phyloP scores from a whole-genome alignment of 768 basidiomycete species.

The Mycena pura region DNA sequence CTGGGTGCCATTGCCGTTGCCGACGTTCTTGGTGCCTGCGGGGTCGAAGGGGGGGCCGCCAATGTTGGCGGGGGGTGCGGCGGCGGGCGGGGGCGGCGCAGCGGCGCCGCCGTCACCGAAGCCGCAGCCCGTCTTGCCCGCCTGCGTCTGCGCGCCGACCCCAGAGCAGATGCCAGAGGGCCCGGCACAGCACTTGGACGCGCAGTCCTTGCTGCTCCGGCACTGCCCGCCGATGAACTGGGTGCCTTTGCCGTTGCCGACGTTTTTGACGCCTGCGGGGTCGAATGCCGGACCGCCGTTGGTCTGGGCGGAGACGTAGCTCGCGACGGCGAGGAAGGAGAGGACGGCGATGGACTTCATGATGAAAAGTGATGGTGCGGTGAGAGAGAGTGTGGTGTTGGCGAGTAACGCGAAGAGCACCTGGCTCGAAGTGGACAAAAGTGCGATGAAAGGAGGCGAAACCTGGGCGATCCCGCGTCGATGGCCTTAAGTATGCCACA shows the following conservation, averaged over 20 bases:
- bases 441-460: conserved; percentile 15
- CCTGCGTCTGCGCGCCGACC: conserved; percentile 12
- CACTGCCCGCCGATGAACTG: conserved; percentile 22
- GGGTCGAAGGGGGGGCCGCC: conserved; percentile 14
- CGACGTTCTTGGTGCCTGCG: conserved; percentile 9
- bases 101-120: background rate
- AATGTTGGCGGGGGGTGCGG: background rate
- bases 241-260: conserved; percentile 17
- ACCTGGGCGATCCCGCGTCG: background rate
- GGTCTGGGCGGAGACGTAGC: conserved; percentile 8
- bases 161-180: conserved; percentile 21
- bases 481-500: too few species aligned
- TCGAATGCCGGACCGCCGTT: conserved; percentile 17
- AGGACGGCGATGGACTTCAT: conserved; percentile 16
- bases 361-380: conserved; percentile 7
- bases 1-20: conserved; percentile 10
- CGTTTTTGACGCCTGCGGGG: conserved; percentile 8
- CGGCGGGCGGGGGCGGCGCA: background rate
- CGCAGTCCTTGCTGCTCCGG: conserved; percentile 7
- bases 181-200: conserved; percentile 17
- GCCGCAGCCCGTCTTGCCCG: conserved; percentile 20
- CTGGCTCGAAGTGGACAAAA: conserved; percentile 19
- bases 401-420: conserved; percentile 16
- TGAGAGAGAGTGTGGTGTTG: background rate
- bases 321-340: conserved; percentile 13